Base-by-base conservation (phyloP, 768 basidiomycete species). In the Terana coerulea region DNA sequence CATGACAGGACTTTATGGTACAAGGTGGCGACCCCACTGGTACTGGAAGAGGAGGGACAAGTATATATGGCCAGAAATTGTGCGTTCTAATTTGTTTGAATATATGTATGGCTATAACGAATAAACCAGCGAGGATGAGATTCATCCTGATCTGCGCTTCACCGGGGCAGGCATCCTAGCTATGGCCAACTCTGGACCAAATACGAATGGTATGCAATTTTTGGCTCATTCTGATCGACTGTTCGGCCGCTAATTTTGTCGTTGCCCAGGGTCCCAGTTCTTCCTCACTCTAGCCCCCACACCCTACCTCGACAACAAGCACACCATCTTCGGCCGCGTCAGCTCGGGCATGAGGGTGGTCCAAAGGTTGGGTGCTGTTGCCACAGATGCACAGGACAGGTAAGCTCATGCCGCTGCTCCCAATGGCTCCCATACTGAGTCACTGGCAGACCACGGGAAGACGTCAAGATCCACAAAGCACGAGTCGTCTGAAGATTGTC, bases 111-210 rank as follows among this genome's bases (percentile, higher is more conserved):
- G n/a, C n/a, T n/a, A n/a, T n/a, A n/a, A n/a, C n/a, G n/a, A n/a
- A n/a, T n/a, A n/a, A n/a, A n/a, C 11, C 62, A 92, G 91, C 59
- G 84, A 91, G 67, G 94, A 97, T 67, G 94, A 97, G 64, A 81
- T 98, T 46, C 81, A 91, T 60, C 86, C 91, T 1, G 94, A 97
- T 12, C 70, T 98, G 59, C 76, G 94, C 42, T 98, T 98, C 72
- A 94, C 93, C 2, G 95, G 95, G 15, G 94, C 95, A 36, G 95
- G 95, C 19, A 94, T 98, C 52, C 81, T 98, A 22, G 93, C 91
- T 8, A 92, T 93, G 91, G 97, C 97, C 30, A 99, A 99, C 70
- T 91, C 95, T 39, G 95, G 95, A 10, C 89, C 89, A n/a, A 91
- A 92, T 65, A 88, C 87, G 22, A 93, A 92, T 61, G 87, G 91